These are phyloP conservation scores for Cudoniella acicularis DNA, from an alignment of 495 filamentous ascomycete genomes.

Conservation along the genomic window DNA sequence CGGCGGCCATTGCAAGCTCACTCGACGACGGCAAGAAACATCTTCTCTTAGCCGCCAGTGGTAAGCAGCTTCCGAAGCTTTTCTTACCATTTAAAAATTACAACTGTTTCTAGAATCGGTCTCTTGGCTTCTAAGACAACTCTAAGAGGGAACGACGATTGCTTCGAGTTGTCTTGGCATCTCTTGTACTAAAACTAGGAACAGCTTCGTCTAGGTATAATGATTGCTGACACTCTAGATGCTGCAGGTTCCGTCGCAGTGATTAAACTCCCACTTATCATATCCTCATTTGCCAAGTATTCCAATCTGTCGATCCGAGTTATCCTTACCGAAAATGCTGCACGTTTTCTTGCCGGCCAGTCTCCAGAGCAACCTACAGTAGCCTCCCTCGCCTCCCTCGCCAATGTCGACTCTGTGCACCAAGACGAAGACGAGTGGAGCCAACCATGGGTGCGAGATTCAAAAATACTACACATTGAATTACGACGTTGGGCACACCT, in stretches of 20 bases:
- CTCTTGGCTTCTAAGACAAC: too few relatives aligned
- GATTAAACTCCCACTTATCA: slow-evolving; percentile 78
- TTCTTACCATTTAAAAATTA: too few relatives aligned
- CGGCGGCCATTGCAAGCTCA: slow-evolving; percentile 6
- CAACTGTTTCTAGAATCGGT: too few relatives aligned
- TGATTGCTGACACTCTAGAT: too few relatives aligned
- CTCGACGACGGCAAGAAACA: slow-evolving; percentile 12
- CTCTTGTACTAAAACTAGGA: too few relatives aligned
- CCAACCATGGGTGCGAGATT: too few relatives aligned
- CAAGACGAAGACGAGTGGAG: slow-evolving; percentile 76
- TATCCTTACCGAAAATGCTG: slow-evolving; percentile 65
- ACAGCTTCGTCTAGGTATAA: too few relatives aligned
- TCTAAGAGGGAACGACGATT: too few relatives aligned
- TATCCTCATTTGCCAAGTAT: slow-evolving; percentile 49
- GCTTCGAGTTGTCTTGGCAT: too few relatives aligned
- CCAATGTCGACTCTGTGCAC: slow-evolving; percentile 68
- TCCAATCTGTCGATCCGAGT: slow-evolving; percentile 65
- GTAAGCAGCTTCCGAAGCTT: too few relatives aligned
- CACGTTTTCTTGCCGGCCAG: slow-evolving; percentile 66
- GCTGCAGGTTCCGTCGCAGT: slow-evolving; percentile 79
- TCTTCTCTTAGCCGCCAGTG: slow-evolving; percentile 9
- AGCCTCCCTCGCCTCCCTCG: slow-evolving; percentile 41
- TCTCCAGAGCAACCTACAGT: slow-evolving; percentile 64
- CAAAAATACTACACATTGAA: slow-evolving; percentile 89
- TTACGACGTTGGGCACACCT: slow-evolving; percentile 74